Percentiles rank a stretch among this genome's conserved stretches.
phyloP scores from a whole-genome alignment of 2,329 filamentous ascomycete species.

The Claviceps quebecensis region DNA sequence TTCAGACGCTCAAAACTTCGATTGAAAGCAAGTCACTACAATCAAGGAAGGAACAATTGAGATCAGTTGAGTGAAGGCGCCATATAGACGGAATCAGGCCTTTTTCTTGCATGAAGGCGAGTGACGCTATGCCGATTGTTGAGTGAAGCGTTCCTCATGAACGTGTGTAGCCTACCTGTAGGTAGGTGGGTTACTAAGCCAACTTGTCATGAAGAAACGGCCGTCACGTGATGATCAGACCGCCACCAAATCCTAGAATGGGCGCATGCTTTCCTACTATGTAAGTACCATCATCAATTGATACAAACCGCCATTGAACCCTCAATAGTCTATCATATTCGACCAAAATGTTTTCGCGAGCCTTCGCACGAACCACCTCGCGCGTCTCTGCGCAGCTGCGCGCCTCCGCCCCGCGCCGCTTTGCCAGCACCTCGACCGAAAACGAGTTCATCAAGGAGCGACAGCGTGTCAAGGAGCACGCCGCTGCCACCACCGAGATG shows the following conservation, averaged over 20 bases:
- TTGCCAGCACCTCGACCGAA: slow-evolving; percentile 61
- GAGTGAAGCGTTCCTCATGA: not conserved
- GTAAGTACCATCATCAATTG: slow-evolving; percentile 11
- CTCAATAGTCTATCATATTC: too few relatives aligned
- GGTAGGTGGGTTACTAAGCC: not conserved
- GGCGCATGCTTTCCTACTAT: not conserved
- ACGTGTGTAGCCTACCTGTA: not conserved
- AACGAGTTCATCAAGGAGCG: slow-evolving; percentile 93
- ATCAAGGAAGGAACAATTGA: too few relatives aligned
- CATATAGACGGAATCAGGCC: not conserved
- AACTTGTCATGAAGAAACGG: not conserved
- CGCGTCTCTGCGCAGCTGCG: slow-evolving; percentile 48
- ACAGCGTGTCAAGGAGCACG: slow-evolving; percentile 80
- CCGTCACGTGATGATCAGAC: not conserved
- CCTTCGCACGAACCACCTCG: slow-evolving; percentile 46
- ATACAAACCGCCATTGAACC: not conserved
- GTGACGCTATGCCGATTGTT: not conserved
- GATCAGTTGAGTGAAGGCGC: not conserved
- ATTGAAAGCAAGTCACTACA: too few relatives aligned
- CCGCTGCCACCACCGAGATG: slow-evolving; percentile 68
- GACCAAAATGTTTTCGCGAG: slow-evolving; percentile 48
- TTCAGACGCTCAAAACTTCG: not conserved
- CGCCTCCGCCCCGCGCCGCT: slow-evolving; percentile 51
- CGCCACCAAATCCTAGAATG: not conserved
- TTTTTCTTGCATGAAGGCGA: not conserved